Conservation (phyloP, 257 asterid genomes). For the Ilex aquifolium region DNA sequence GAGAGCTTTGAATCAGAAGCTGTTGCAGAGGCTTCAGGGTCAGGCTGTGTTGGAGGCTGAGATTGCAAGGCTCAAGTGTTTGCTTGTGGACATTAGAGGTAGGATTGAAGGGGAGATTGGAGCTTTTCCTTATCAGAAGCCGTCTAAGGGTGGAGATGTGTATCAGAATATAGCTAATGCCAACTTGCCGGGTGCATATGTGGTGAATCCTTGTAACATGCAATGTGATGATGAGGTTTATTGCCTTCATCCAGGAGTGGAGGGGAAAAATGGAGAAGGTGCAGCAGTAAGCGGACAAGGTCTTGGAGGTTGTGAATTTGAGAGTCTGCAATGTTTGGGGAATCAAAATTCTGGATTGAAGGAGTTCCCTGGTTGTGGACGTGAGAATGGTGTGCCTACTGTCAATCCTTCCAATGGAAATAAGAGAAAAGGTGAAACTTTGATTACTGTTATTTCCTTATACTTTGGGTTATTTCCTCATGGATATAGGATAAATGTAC, state of each 20-base stretch:
- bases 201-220: neutral
- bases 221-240: slow-evolving; percentile 1
- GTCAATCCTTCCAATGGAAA: slow-evolving; percentile 11
- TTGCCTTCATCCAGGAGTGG: neutral
- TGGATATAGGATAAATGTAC: no score
- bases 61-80: slow-evolving; percentile 1
- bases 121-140: neutral
- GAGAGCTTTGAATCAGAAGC: neutral
- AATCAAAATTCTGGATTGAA: slow-evolving; percentile 17
- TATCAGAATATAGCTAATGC: neutral
- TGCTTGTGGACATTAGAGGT: neutral
- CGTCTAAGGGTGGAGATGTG: neutral
- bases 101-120: slow-evolving; percentile 1
- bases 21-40: neutral
- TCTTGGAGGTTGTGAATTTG: slow-evolving; percentile 37
- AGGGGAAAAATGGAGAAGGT: slow-evolving; percentile 20
- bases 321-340: slow-evolving; percentile 20
- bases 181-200: neutral
- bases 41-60: neutral
- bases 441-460: neutral
- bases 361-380: slow-evolving; percentile 16
- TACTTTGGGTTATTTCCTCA: neutral
- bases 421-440: slow-evolving; percentile 20
- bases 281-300: slow-evolving; percentile 39
- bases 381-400: slow-evolving; percentile 13